Evolutionary conservation across 2,329 filamentous ascomycete species (phyloP), one percentile per base, ranked within the genome.

Genomic region (Cercospora citrullina): DNA sequence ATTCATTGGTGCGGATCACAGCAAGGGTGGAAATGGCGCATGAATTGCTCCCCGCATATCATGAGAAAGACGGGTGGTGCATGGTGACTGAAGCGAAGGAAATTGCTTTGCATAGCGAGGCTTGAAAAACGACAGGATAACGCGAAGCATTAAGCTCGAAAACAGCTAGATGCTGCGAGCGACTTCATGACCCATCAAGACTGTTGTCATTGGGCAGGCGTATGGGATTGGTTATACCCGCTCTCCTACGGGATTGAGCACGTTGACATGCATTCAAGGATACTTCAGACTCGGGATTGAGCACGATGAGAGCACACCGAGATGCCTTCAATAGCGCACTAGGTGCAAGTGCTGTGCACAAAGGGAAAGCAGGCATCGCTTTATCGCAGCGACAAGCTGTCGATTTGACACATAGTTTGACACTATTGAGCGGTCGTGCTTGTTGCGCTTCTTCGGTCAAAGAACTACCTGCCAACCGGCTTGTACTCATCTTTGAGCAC

Each of bases 401-500:
- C 26, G 7, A 26, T 23, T 51, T 51, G 9, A 51, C 18, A 26
- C 18, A 23, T 51, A 51, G 45, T 51, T 23, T 26, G 21, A 23
- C 45, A 51, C 45, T 23, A 51, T 51, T 9, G 10, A 51, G 45
- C 21, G 18, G 45, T 26, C 10, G 10, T 51, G 14, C 45, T 23
- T 51, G 45, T 26, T 51, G 18, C 45, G 8, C 18, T 23, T 4
- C 21, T 26, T 7, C 5, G 45, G 26, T 5, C 2, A n/a, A 14
- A 57, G 26, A 8, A 16, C 53, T 57, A 57, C 28, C 53, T 31
- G 21, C 31, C 14, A 48, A 23, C 26, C 4, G 36, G 31, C 36
- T 33, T 65, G 58, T 83, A 87, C 74, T 89, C 86, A 39, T 87
- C 84, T 79, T 85, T 89, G 72, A 90, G 73, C 58, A 84, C 82